Evolutionary conservation across 2,329 filamentous ascomycete genomes (phyloP).

Genomic region (Diaporthe australafricana): DNA sequence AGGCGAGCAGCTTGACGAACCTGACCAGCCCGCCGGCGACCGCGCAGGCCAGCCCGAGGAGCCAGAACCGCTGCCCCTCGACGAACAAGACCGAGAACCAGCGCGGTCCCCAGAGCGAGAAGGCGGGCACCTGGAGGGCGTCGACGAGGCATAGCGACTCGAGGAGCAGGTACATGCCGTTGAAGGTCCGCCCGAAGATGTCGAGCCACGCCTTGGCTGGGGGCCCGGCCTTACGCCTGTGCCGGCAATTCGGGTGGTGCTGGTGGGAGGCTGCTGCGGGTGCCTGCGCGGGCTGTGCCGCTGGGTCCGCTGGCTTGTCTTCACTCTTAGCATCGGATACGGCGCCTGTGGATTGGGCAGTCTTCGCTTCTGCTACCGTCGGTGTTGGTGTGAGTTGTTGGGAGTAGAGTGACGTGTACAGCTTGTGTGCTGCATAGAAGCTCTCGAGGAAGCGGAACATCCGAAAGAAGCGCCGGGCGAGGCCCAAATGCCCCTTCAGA

Average conservation of each 20-base stretch:
- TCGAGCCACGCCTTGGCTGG: slow-evolving; percentile 60
- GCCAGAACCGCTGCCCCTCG: slow-evolving; percentile 78
- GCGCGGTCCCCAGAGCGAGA: slow-evolving; percentile 65
- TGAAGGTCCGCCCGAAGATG: slow-evolving; percentile 66
- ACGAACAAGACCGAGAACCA: slow-evolving; percentile 59
- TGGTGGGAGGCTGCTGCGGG: slow-evolving; percentile 45
- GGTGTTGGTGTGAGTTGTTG: slow-evolving; percentile 29
- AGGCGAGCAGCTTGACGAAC: slow-evolving; percentile 51
- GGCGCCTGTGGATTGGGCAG: not conserved
- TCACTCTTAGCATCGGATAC: not conserved
- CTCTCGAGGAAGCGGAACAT: slow-evolving; percentile 75
- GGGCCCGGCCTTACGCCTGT: slow-evolving; percentile 36
- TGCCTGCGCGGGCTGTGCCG: not conserved
- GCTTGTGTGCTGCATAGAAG: slow-evolving; percentile 62
- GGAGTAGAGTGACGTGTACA: slow-evolving; percentile 48
- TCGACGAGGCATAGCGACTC: slow-evolving; percentile 74
- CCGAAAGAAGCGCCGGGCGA: slow-evolving; percentile 72
- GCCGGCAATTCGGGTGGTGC: slow-evolving; percentile 34
- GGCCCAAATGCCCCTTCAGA: slow-evolving; percentile 24
- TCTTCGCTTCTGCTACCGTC: not conserved
- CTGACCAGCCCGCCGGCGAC: slow-evolving; percentile 56
- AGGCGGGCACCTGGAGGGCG: slow-evolving; percentile 53
- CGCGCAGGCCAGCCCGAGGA: slow-evolving; percentile 68
- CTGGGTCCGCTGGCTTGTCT: not conserved
- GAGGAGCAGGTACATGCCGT: slow-evolving; percentile 75